Conservation (phyloP, 164 flowering plant genomes). For the Stephania yunnanensis region DNA sequence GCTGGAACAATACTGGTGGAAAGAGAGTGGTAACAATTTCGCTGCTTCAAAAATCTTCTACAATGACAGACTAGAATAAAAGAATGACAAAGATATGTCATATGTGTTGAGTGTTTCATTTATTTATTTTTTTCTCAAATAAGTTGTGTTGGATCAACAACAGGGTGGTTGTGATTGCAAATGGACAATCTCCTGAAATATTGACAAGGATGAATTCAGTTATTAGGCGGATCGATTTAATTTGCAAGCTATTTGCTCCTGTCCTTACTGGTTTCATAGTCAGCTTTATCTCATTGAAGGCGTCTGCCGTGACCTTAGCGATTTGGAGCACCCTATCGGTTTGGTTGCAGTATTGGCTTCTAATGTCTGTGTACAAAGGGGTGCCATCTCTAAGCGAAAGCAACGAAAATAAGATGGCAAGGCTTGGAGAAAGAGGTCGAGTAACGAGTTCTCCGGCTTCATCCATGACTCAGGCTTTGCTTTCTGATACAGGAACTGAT, state of each 20-base stretch:
- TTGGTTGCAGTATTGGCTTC: constrained; percentile 73
- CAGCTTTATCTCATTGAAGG: constrained; percentile 71
- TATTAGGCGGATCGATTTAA: constrained; percentile 71
- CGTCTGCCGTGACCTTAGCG: constrained; percentile 62
- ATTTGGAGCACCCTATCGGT: constrained; percentile 62
- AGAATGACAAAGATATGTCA: too few relatives aligned
- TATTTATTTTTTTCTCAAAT: background rate
- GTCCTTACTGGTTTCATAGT: constrained; percentile 69
- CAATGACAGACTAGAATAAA: too few relatives aligned
- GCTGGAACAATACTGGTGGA: constrained; percentile 85
- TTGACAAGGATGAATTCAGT: constrained; percentile 63
- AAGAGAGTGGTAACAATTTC: constrained; percentile 71
- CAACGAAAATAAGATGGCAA: constrained; percentile 27
- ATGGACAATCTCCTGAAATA: constrained; percentile 46
- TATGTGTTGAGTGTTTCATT: background rate
- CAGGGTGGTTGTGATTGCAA: constrained; percentile 92
- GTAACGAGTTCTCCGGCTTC: constrained; percentile 17
- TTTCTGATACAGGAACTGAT: constrained; percentile 17
- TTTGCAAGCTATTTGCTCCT: constrained; percentile 75
- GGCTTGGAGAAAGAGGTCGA: constrained; percentile 12
- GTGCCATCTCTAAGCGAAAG: constrained; percentile 55
- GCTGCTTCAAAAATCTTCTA: background rate
- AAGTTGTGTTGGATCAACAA: constrained; percentile 1
- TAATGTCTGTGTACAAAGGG: constrained; percentile 64
- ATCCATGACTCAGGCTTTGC: constrained; percentile 16